Base-by-base conservation (phyloP, 306 rosid genomes). In the Vigna trinervia region DNA sequence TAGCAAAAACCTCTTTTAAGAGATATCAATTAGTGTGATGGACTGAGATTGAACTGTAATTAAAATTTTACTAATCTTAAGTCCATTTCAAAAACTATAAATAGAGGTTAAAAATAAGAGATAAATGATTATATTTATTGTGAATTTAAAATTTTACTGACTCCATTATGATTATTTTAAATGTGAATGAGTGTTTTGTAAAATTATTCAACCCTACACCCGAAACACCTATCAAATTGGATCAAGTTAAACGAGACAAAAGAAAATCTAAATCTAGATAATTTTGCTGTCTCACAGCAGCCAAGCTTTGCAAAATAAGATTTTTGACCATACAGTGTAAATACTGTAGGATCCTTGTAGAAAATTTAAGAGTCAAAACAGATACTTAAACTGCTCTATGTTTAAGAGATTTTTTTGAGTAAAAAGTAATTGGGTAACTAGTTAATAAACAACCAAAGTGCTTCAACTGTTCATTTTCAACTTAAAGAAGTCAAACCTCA, bases 241-340 rank as follows among this genome's bases (percentile, higher is more conserved):
- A 66, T 47, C 68, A 47, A 26, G 3, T 46, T 22, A 50, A 39
- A 7, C 0, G 59, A 3, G 0, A 78, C 4, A 10, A 10, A 10
- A 3, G 39, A 41, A 63, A 53, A 46, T 64, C 38, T 22, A 52
- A 39, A 53, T 41, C 52, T 34, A 53, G 14, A 56, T 45, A 32
- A n/a, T 56, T 65, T 12, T 19, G 17, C 7, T 77, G 56, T 22
- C 79, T 64, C 9, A 5, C 2, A 6, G 41, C 6, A 34, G 39
- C 39, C 39, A 5, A 46, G 28, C 45, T 73, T 47, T 50, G 63
- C 20, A 10, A 14, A 1, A 26, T 12, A 30, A 12, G 36, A 32
- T 13, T 61, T 61, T 75, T 61, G 34, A 36, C 32, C 58, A 30
- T 12, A 19, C 38, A 19, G 34, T 65, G 71, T 65, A 19, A 38